These are phyloP conservation scores for Hypoxylon sp. DNA, from an alignment of 2,329 filamentous ascomycete genomes.

Conservation along the genomic window DNA sequence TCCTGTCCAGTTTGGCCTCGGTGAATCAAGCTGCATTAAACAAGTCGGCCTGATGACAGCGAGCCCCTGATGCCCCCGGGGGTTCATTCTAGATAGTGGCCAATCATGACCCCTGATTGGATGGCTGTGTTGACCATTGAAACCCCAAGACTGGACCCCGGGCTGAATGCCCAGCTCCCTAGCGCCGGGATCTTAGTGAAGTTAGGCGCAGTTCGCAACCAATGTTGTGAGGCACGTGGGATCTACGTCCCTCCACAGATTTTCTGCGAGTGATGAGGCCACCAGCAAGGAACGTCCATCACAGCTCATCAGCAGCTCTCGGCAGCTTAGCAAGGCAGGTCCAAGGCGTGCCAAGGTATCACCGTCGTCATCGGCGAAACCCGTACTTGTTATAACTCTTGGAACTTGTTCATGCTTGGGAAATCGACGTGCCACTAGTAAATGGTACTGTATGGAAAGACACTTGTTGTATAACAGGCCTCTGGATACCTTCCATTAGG, in stretches of 20 bases:
- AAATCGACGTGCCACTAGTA: background rate
- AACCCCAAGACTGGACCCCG: constrained; percentile 20
- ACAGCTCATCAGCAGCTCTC: background rate
- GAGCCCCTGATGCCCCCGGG: constrained; percentile 31
- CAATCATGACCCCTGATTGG: constrained; percentile 32
- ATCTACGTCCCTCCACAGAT: constrained; percentile 25
- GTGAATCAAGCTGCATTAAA: constrained; percentile 23
- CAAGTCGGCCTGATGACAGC: constrained; percentile 16
- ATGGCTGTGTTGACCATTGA: constrained; percentile 31
- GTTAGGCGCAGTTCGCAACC: constrained; percentile 34
- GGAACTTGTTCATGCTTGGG: constrained; percentile 10
- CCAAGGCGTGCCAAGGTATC: constrained; percentile 27
- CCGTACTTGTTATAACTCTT: constrained; percentile 14
- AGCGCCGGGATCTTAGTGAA: constrained; percentile 18
- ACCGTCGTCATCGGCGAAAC: constrained; percentile 33
- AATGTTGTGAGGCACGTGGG: constrained; percentile 41
- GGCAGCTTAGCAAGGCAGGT: constrained; percentile 34
- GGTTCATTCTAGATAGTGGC: constrained; percentile 8
- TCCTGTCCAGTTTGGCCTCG: constrained; percentile 7
- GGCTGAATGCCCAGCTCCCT: constrained; percentile 28
- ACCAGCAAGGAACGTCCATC: constrained; percentile 7
- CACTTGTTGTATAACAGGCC: background rate
- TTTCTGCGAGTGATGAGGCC: constrained; percentile 27
- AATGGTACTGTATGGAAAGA: background rate
- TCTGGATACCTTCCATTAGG: too few relatives aligned